phyloP scores from a whole-genome alignment of 2,329 filamentous ascomycete species.

The Emergomyces orientalis region DNA sequence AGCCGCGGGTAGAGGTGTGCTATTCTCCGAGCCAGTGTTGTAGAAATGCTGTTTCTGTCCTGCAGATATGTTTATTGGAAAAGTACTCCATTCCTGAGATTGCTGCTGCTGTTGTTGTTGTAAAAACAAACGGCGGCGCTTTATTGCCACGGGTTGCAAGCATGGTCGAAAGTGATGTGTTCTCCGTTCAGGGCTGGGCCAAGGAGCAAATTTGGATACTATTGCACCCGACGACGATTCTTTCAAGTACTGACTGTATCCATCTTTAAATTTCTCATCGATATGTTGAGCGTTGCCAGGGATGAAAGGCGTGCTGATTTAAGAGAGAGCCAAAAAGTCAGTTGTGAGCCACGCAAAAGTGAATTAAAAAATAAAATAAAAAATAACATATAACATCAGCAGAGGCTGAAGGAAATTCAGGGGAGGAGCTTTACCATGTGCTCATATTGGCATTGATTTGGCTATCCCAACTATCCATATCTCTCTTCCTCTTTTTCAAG shows the following conservation, averaged over 20 bases:
- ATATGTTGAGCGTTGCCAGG: conserved; percentile 15
- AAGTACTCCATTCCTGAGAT: conserved; percentile 5
- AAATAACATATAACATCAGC: too few relatives aligned
- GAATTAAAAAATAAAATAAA: neutral
- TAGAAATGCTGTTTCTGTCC: conserved; percentile 4
- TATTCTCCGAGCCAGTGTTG: neutral
- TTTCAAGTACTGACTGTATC: conserved; percentile 15
- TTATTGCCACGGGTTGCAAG: conserved; percentile 5
- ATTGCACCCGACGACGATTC: neutral
- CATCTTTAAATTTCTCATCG: conserved; percentile 14
- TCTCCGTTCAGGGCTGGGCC: conserved; percentile 2
- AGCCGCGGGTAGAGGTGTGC: neutral
- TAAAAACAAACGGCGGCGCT: conserved; percentile 12
- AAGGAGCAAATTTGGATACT: neutral
- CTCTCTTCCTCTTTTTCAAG: conserved; percentile 23
- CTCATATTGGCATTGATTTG: conserved; percentile 11
- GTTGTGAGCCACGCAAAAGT: conserved; percentile 12
- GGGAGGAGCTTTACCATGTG: conserved; percentile 13
- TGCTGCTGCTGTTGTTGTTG: conserved; percentile 15
- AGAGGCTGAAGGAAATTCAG: neutral
- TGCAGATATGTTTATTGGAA: neutral
- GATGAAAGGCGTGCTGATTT: conserved; percentile 8
- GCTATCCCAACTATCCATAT: conserved; percentile 13
- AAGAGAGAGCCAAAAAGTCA: conserved; percentile 14
- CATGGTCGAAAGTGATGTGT: neutral